These are phyloP conservation scores for Tylopilus cervinicoccineus DNA, from an alignment of 768 basidiomycete species.

Conservation along the genomic window DNA sequence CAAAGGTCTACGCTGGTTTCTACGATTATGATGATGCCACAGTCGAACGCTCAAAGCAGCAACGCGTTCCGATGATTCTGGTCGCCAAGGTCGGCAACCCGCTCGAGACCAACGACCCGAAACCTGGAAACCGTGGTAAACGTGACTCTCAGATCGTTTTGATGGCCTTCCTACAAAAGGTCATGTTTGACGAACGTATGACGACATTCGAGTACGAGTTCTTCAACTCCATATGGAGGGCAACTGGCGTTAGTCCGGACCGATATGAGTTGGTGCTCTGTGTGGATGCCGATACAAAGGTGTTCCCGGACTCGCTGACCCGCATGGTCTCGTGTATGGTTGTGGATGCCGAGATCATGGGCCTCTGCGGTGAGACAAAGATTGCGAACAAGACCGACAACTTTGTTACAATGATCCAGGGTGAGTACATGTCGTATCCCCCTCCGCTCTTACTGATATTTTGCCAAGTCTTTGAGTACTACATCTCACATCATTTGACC, in stretches of 20 bases:
- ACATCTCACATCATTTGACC: constrained; percentile 98
- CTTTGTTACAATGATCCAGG: constrained; percentile 99
- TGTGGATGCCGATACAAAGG: constrained; percentile 97
- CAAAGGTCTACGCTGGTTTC: constrained; percentile 96
- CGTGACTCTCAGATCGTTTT: constrained; percentile 97
- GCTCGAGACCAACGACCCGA: constrained; percentile 79
- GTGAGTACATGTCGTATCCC: constrained; percentile 43
- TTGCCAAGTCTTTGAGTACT: constrained; percentile 91
- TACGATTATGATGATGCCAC: constrained; percentile 93
- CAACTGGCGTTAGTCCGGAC: constrained; percentile 93
- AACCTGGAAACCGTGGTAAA: constrained; percentile 98
- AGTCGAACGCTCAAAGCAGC: constrained; percentile 88
- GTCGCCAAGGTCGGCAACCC: constrained; percentile 97
- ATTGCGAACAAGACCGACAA: constrained; percentile 99
- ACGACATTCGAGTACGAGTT: constrained; percentile 99
- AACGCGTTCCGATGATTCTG: constrained; percentile 92
- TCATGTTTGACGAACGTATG: constrained; percentile 99
- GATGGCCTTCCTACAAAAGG: constrained; percentile 97
- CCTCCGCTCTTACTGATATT: constrained; percentile 6
- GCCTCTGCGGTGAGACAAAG: constrained; percentile 98
- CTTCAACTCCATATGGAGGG: constrained; percentile 97
- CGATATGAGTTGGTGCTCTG: constrained; percentile 93
- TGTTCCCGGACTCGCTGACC: constrained; percentile 97
- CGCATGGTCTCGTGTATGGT: constrained; percentile 97
- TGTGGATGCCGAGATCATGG: constrained; percentile 97